Conservation (phyloP, 2,329 filamentous ascomycete species). For the Rhytidhysteron rufulum region DNA sequence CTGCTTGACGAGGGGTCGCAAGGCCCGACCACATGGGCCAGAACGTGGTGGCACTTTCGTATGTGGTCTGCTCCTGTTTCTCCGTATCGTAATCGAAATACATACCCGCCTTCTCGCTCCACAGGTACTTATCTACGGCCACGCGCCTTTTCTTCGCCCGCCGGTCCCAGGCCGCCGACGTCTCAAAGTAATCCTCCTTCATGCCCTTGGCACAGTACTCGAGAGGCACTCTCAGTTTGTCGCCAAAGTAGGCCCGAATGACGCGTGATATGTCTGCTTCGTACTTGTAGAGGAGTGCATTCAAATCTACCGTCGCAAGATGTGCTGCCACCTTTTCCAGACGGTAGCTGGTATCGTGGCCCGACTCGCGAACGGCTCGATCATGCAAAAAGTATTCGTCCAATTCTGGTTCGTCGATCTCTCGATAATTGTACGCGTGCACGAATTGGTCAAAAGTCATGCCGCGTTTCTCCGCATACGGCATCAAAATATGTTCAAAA, state of each 20-base stretch:
- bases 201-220: slow-evolving; percentile 72
- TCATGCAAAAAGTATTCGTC: slow-evolving; percentile 97
- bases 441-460: slow-evolving; percentile 85
- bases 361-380: slow-evolving; percentile 90
- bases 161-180: slow-evolving; percentile 85
- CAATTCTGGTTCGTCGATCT: slow-evolving; percentile 77
- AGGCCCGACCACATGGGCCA: slow-evolving; percentile 97
- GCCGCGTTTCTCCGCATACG: slow-evolving; percentile 78
- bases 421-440: slow-evolving; percentile 75
- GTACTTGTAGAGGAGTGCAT: slow-evolving; percentile 94
- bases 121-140: slow-evolving; percentile 87
- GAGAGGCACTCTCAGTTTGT: slow-evolving; percentile 74
- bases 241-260: slow-evolving; percentile 79
- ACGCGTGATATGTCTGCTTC: slow-evolving; percentile 87
- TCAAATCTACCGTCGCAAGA: slow-evolving; percentile 89
- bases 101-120: slow-evolving; percentile 89
- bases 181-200: slow-evolving; percentile 66
- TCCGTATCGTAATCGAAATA: slow-evolving; percentile 96
- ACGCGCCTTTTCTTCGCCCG: slow-evolving; percentile 79
- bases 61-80: slow-evolving; percentile 73
- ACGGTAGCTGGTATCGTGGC: slow-evolving; percentile 93
- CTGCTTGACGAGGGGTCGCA: slow-evolving; percentile 80
- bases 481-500: slow-evolving; percentile 76
- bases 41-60: slow-evolving; percentile 91
- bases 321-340: slow-evolving; percentile 80